Base-by-base conservation (phyloP, 1,139 yeast species). In the Debaryomycetaceae sp. region DNA sequence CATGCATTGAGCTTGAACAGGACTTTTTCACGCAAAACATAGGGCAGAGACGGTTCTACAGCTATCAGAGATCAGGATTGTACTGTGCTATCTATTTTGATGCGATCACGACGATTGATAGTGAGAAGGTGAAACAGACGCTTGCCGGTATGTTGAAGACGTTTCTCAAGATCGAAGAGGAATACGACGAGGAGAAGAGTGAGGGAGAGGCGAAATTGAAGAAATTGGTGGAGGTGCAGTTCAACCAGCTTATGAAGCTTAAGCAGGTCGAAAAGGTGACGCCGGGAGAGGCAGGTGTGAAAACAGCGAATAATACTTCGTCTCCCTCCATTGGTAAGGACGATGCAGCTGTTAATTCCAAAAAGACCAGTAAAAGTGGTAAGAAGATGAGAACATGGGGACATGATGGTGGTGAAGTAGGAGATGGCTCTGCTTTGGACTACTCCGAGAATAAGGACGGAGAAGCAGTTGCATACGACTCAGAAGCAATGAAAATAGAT, bases 361-460 rank as follows among this genome's bases (percentile, higher is more conserved):
- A 48, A 41, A 45, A 46, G 41, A 46, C 26, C 30, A 29, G 31
- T 18, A 49, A 37, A 26, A 45, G 38, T 36, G 42, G 44, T 31
- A 67, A 71, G 49, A 70, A 69, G 48, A 68, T 71, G 77, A 58
- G 78, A 44, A 69, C 66, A 45, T 72, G 78, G 78, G 26, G 26
- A 22, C 7, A 22, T 3, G 64, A 66, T 26, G 70, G 68, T 36
- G 72, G 66, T 34, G 69, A 65, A 41, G 49, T 65, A 52, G 65
- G 65, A 3, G 64, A 55, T n/a, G 44, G 54, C n/a, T 45, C 43
- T 34, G 55, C 48, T 0, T 59, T 72, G 38, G 77, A 70, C 45
- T 71, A 65, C 44, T 69, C 75, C 2, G 61, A 47, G 17, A 41
- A 48, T 6, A 52, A 48, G 17, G 58, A 47, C 1, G 53, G 42